Base-by-base conservation (phyloP, 2,329 filamentous ascomycete species). In the Pyrenophora teres region DNA sequence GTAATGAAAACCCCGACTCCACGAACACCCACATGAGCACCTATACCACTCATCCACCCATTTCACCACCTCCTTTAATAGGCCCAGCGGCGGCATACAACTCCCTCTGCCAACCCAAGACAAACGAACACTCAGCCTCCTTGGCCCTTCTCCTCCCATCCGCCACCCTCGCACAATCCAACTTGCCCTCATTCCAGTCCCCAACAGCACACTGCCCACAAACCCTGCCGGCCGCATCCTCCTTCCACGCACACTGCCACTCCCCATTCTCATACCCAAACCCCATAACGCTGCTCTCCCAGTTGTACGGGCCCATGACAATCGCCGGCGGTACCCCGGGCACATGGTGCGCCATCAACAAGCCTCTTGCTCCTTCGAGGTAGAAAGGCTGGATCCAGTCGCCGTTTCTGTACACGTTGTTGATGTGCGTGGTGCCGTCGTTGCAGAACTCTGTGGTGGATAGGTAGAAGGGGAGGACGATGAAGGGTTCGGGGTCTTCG, bases 201-300 rank as follows among this genome's bases (percentile, higher is more conserved):
- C 39, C 49, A 23, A 36, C 52, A 18, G 56, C 46, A 41, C 62
- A 64, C 53, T 62, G 58, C 5, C 62, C 62, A 51, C 62, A 63
- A 2, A 32, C 25, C 48, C 40, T 50, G 54, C 58, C 54, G 4
- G 38, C 38, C 50, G 62, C 50, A 1, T 46, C 16, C 16, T 64
- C 62, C 5, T 13, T 35, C 62, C 62, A 64, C 13, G 27, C 52
- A 16, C 62, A 64, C 6, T 10, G 23, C 6, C 9, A 44, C 35
- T 13, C 18, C 12, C 25, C 38, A 21, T 52, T 46, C 9, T 38
- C 10, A 5, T 59, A 61, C 3, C 33, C 21, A 35, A 61, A 63
- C 1, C 19, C 10, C 8, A 64, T 1, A 16, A 18, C 37, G 0
- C 27, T 15, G 2, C 13, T 36, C 0, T 1, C 15, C 2, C 46